Evolutionary conservation across 176 grass and related monocot genomes (phyloP).

Genomic region (Oryza rufipogon): DNA sequence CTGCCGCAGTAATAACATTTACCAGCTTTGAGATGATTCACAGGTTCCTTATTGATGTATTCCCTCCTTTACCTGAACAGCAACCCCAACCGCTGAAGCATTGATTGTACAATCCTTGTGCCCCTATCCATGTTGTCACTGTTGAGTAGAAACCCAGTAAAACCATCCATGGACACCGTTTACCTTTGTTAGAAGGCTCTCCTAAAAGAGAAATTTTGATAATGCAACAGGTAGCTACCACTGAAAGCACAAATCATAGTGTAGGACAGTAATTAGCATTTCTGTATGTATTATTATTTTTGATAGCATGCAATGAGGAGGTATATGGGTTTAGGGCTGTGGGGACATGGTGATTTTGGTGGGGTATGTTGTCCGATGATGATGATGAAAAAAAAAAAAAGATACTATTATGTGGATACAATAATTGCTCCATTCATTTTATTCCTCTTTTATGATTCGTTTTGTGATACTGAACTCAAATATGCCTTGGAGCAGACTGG

Average conservation of each 20-base stretch:
- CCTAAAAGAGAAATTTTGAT: slow-evolving; percentile 38
- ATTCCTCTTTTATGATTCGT: neutral
- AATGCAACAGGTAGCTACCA: slow-evolving; percentile 43
- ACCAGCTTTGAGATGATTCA: slow-evolving; percentile 99
- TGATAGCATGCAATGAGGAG: slow-evolving; percentile 37
- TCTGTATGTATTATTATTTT: slow-evolving; percentile 49
- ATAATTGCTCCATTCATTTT: slow-evolving; percentile 4
- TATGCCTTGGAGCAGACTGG: neutral
- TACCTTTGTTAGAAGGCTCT: slow-evolving; percentile 3
- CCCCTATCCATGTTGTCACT: slow-evolving; percentile 36
- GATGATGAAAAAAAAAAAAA: slow-evolving; percentile 44
- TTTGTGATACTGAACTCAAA: neutral
- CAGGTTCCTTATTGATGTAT: slow-evolving; percentile 62
- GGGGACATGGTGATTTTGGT: slow-evolving; percentile 4
- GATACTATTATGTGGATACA: neutral
- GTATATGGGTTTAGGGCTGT: slow-evolving; percentile 36
- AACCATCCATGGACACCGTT: slow-evolving; percentile 26
- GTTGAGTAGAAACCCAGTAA: slow-evolving; percentile 34
- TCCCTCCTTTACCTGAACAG: slow-evolving; percentile 58
- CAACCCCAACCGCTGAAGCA: slow-evolving; percentile 67
- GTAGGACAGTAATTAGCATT: slow-evolving; percentile 49
- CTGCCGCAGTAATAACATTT: slow-evolving; percentile 96
- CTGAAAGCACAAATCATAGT: slow-evolving; percentile 47
- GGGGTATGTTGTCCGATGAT: slow-evolving; percentile 22
- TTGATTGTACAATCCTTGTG: slow-evolving; percentile 40